phyloP scores from a whole-genome alignment of 2,329 filamentous ascomycete species.

The Scedosporium minutisporum region DNA sequence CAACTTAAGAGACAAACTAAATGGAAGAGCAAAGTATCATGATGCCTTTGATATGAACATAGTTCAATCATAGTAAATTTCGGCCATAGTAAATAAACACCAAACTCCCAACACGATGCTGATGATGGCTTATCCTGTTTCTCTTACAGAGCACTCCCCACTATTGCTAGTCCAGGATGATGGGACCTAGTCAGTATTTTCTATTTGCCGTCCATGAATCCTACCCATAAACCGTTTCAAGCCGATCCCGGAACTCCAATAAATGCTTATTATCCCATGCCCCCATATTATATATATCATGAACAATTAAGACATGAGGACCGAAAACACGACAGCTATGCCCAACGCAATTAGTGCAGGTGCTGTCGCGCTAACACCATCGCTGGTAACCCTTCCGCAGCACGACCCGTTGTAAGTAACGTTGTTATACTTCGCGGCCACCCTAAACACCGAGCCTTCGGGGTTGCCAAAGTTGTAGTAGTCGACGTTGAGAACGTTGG shows the following conservation, averaged over 20 bases:
- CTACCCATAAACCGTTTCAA: neutral
- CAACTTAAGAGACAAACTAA: too few relatives aligned
- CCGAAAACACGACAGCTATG: constrained; percentile 7
- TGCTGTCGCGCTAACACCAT: constrained; percentile 6
- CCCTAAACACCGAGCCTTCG: constrained; percentile 64
- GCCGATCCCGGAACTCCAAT: neutral
- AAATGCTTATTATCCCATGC: neutral
- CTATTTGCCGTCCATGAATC: neutral
- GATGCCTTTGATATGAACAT: too few relatives aligned
- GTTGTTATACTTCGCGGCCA: constrained; percentile 59
- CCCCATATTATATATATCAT: neutral
- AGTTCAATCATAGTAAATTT: too few relatives aligned
- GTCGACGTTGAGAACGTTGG: constrained; percentile 74
- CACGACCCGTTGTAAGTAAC: constrained; percentile 56
- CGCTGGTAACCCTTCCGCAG: constrained; percentile 35
- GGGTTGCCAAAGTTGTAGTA: constrained; percentile 63
- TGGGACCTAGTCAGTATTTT: neutral
- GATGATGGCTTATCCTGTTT: neutral
- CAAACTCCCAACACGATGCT: neutral
- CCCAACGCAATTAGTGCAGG: neutral
- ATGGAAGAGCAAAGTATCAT: too few relatives aligned
- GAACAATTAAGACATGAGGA: constrained; percentile 1
- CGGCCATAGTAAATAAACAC: too few relatives aligned
- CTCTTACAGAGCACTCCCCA: neutral
- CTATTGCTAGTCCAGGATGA: neutral